Evolutionary conservation across 371 early-diverging fungal genomes (phyloP).

Genomic region (Circinella minor): DNA sequence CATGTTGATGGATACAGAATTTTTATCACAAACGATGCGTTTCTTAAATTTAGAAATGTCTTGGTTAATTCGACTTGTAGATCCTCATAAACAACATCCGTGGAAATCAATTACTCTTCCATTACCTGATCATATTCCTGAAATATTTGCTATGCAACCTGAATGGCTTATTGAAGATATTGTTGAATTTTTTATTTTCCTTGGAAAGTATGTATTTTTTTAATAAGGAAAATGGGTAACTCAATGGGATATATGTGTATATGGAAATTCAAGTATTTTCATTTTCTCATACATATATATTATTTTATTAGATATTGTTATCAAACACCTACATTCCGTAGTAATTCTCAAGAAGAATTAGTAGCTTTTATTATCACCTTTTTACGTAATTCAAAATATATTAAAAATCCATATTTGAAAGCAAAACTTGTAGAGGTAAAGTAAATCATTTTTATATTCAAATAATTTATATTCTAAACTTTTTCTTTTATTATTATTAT

Average conservation of each 20-base stretch:
- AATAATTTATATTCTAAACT: no score
- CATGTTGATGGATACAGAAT: conserved; percentile 72
- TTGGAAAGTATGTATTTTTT: conserved; percentile 50
- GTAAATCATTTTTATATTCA: neutral
- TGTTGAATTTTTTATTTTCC: conserved; percentile 72
- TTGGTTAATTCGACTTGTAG: conserved; percentile 72
- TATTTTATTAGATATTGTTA: conserved; percentile 51
- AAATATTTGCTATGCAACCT: conserved; percentile 81
- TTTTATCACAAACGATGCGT: conserved; percentile 63
- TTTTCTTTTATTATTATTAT: no score
- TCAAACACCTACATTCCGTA: conserved; percentile 62
- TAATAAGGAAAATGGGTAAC: no score
- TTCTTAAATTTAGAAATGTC: conserved; percentile 88
- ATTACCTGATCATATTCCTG: conserved; percentile 56
- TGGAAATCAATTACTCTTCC: conserved; percentile 58
- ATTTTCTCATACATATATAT: neutral
- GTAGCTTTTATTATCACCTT: conserved; percentile 82
- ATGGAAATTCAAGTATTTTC: no score
- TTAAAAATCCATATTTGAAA: conserved; percentile 95
- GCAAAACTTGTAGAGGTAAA: conserved; percentile 90
- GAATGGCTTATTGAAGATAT: conserved; percentile 94
- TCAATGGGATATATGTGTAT: no score
- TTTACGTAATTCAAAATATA: conserved; percentile 73
- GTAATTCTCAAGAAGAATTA: conserved; percentile 69
- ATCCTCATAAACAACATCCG: conserved; percentile 60